Evolutionary conservation across 2,329 filamentous ascomycete species (phyloP), one percentile per base, ranked within the genome.

Genomic region (Aspergillus jensenii): DNA sequence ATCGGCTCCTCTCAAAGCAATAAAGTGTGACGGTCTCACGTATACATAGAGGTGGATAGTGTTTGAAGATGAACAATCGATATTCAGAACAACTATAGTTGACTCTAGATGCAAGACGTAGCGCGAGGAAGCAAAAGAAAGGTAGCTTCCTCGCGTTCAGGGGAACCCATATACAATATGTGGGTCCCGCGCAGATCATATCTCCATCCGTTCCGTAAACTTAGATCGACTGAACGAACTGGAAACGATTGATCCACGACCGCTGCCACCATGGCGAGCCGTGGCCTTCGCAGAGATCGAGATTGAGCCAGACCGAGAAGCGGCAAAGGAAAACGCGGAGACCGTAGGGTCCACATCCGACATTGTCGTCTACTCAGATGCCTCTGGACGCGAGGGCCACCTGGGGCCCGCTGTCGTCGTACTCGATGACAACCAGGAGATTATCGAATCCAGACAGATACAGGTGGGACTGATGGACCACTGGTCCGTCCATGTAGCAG

Each of bases 191-290:
- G n/a, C n/a, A n/a, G n/a, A n/a, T n/a, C n/a, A n/a, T n/a, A n/a
- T n/a, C n/a, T n/a, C n/a, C n/a, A n/a, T n/a, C n/a, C n/a, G n/a
- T n/a, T n/a, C n/a, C n/a, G n/a, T n/a, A n/a, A n/a, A n/a, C n/a
- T n/a, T n/a, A n/a, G n/a, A n/a, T n/a, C n/a, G 41, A 59, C 2
- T 46, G 21, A 25, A 27, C 12, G 57, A 56, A 21, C 48, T 71
- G 21, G 68, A 71, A 40, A 69, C 37, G 9, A 70, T 69, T 9
- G 60, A 68, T 40, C 63, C 62, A 50, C 51, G 25, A 1, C 64
- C 61, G 17, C 48, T 61, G 23, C 47, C 59, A 52, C 67, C 61
- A 9, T 71, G 62, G 67, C 59, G 60, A 37, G 14, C 19, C 2
- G 47, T 63, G 11, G 25, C 59, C 25, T 71, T 68, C 56, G 19